phyloP scores from a whole-genome alignment of 1,284 basidiomycete genomes.

The Tilletia caries region DNA sequence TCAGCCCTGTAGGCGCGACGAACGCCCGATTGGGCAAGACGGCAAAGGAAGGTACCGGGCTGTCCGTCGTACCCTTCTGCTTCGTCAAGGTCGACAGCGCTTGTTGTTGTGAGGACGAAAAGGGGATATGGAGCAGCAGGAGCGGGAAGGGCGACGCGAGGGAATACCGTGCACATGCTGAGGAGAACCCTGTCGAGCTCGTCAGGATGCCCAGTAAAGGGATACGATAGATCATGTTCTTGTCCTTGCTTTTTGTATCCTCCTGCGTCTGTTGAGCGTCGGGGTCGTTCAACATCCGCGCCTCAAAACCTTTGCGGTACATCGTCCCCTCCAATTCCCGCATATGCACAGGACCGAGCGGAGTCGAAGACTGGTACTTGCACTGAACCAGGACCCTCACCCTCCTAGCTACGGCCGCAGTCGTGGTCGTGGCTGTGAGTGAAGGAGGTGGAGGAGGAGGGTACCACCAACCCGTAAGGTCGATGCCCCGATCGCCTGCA shows the following conservation, averaged over 20 bases:
- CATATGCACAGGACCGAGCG: not conserved
- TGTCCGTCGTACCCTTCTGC: no score
- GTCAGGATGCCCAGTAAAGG: not conserved
- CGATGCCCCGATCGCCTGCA: constrained; percentile 4
- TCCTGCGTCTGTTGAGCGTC: not conserved
- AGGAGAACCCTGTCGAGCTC: not conserved
- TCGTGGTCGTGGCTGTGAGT: not conserved
- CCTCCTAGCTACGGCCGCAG: not conserved
- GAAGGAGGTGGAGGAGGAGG: not conserved
- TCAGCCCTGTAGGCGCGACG: not conserved
- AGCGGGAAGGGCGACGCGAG: constrained; percentile 7
- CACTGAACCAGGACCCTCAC: constrained; percentile 2
- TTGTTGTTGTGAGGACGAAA: no score
- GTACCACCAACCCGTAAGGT: constrained; percentile 13
- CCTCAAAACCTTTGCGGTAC: constrained; percentile 2
- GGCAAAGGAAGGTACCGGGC: not conserved
- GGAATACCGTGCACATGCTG: not conserved
- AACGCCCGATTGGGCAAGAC: not conserved
- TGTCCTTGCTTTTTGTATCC: no score
- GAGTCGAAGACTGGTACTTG: not conserved
- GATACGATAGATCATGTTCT: not conserved
- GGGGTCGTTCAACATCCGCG: not conserved
- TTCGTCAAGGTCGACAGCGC: no score
- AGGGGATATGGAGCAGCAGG: constrained; percentile 3
- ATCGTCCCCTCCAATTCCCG: not conserved